These are phyloP conservation scores for Talaromyces ruber DNA, from an alignment of 495 filamentous ascomycete genomes.

Conservation along the genomic window DNA sequence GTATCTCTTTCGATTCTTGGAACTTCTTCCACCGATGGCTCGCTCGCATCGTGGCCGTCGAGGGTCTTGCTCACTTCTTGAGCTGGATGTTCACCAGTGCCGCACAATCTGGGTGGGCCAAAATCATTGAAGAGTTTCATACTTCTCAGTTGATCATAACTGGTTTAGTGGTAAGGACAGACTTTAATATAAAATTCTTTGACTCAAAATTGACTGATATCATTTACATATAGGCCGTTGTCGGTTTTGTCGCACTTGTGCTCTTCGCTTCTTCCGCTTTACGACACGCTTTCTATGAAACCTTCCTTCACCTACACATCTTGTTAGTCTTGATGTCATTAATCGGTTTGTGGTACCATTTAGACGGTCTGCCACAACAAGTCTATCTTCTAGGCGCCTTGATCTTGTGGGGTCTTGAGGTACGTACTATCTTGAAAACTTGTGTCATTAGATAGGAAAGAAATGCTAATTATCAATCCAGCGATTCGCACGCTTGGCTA, in stretches of 20 bases:
- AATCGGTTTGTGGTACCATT: constrained; percentile 64
- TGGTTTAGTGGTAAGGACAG: constrained; percentile 41
- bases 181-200: not conserved
- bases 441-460: not conserved
- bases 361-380: constrained; percentile 54
- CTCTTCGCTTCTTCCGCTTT: constrained; percentile 63
- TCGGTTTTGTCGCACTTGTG: constrained; percentile 48
- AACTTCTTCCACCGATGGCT: constrained; percentile 77
- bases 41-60: constrained; percentile 61
- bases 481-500: constrained; percentile 56
- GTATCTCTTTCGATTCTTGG: constrained; percentile 67
- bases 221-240: constrained; percentile 26
- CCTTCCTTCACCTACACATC: constrained; percentile 80
- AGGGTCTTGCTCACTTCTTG: constrained; percentile 51
- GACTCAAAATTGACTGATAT: constrained; percentile 7
- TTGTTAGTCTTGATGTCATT: constrained; percentile 54
- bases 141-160: constrained; percentile 49
- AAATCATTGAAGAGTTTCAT: constrained; percentile 38
- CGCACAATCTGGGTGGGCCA: constrained; percentile 52
- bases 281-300: constrained; percentile 93
- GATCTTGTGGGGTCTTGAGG: constrained; percentile 67
- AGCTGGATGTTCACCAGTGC: constrained; percentile 60
- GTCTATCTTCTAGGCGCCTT: constrained; percentile 60
- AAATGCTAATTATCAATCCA: constrained; percentile 2
- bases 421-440: constrained; percentile 10